Percentiles rank a stretch among this genome's conserved stretches.
These are phyloP conservation scores for Pelargonium cotyledonis DNA, from an alignment of 441 rosid species.

Conservation along the genomic window DNA sequence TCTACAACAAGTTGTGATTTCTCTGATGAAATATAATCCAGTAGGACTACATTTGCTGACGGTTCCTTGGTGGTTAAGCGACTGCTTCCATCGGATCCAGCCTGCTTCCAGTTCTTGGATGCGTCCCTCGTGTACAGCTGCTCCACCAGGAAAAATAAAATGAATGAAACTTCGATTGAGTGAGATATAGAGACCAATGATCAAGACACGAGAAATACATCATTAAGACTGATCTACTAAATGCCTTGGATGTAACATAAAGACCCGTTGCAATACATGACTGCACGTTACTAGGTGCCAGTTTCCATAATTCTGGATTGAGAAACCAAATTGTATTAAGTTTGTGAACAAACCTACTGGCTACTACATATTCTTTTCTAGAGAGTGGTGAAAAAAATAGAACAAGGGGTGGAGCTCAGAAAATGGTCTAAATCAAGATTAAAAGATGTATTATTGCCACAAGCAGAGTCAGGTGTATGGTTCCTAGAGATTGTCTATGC, in stretches of 20 bases:
- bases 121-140: slow-evolving; percentile 82
- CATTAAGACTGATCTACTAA: not conserved
- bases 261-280: not conserved
- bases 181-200: not conserved
- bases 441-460: not conserved
- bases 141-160: slow-evolving; percentile 15
- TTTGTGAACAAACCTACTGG: not conserved
- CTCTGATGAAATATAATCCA: slow-evolving; percentile 63
- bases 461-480: not conserved
- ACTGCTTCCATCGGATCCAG: slow-evolving; percentile 59
- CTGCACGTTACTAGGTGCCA: not conserved
- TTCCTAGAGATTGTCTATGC: too few species aligned
- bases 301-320: not conserved
- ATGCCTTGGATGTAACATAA: not conserved
- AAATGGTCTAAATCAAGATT: not conserved
- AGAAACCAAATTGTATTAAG: not conserved
- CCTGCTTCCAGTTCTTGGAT: slow-evolving; percentile 78
- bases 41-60: slow-evolving; percentile 62
- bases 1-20: slow-evolving; percentile 83
- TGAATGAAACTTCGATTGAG: not conserved
- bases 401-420: not conserved
- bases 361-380: not conserved
- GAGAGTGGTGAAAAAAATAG: not conserved
- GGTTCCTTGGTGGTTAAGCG: slow-evolving; percentile 67
- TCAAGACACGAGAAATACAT: not conserved